Base-by-base conservation (phyloP, 2,329 filamentous ascomycete genomes). In the Huntiella abstrusa region DNA sequence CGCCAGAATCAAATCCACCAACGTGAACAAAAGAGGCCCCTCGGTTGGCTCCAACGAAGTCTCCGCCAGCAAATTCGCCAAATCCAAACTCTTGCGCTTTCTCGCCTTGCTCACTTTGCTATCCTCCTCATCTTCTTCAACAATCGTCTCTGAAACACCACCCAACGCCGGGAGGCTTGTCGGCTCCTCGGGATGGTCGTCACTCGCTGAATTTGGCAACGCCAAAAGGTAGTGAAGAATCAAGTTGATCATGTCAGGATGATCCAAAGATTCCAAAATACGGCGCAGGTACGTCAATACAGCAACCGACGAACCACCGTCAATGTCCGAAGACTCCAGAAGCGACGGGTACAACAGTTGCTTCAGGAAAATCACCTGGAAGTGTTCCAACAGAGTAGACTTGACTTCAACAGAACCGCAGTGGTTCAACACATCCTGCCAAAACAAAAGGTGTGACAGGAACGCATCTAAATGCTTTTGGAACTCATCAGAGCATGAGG, bases 401-500 rank as follows among this genome's bases (percentile, higher is more conserved):
- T 88, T 91, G 54, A 98, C 85, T 58, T 96, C 88, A 1, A 78
- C 69, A 3, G 88, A 96, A 55, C 79, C 77, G 64, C 91, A 98
- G 61, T 96, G 88, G 59, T 96, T 91, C 51, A 98, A 67, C 33
- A 95, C 87, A 60, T 98, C 91, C 63, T 98, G 91, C 91, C 91
- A 98, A 58, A 98, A 98, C 4, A 92, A 68, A 42, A 98, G 70
- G 58, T 96, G 92, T 1, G 91, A 94, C 37, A 98, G 69, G 56
- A 98, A 98, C 0, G 87, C 93, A 46, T 88, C 79, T 56, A 96
- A 74, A 55, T 95, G 84, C n/a, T 77, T 73, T 55, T 84, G 81
- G 52, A 92, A 86, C 49, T 85, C 76, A 1, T 72, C 66, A 2
- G 80, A 77, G 58, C 81, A 79, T 42, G 84, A 78, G 62, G 75